A percentile compares a stretch with the other conserved stretches of the same genome.
phyloP scores from a whole-genome alignment of 2,329 filamentous ascomycete species.

The Nemania serpens region DNA sequence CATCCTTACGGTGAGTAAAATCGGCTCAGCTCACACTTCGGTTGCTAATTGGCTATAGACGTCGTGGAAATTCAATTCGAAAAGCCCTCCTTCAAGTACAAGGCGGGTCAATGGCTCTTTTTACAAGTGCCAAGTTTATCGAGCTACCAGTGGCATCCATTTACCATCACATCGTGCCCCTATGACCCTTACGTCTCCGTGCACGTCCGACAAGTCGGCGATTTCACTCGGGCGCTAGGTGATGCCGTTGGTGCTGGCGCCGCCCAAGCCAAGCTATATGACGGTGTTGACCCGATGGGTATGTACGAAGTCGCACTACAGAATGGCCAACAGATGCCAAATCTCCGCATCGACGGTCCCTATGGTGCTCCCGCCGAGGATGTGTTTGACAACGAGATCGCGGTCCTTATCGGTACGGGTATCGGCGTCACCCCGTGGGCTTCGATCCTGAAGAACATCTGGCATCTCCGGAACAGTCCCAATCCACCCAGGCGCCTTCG shows the following conservation, averaged over 20 bases:
- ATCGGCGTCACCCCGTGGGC: conserved; percentile 90
- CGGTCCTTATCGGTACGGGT: conserved; percentile 82
- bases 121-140: conserved; percentile 90
- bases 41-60: conserved; percentile 57
- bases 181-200: conserved; percentile 94
- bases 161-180: conserved; percentile 98
- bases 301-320: conserved; percentile 98
- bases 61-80: conserved; percentile 96
- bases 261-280: conserved; percentile 87
- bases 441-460: conserved; percentile 93
- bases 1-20: conserved; percentile 81
- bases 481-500: conserved; percentile 88
- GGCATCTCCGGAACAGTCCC: conserved; percentile 88
- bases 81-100: conserved; percentile 97
- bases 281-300: conserved; percentile 86
- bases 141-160: conserved; percentile 94
- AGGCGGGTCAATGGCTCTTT: conserved; percentile 97
- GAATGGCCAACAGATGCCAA: conserved; percentile 91
- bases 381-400: conserved; percentile 91
- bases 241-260: conserved; percentile 91
- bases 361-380: conserved; percentile 98
- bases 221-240: conserved; percentile 93
- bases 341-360: conserved; percentile 87
- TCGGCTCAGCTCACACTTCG: not conserved
- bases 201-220: conserved; percentile 93